Conservation (phyloP, 345 rosid genomes). For the Brassica nigra region DNA sequence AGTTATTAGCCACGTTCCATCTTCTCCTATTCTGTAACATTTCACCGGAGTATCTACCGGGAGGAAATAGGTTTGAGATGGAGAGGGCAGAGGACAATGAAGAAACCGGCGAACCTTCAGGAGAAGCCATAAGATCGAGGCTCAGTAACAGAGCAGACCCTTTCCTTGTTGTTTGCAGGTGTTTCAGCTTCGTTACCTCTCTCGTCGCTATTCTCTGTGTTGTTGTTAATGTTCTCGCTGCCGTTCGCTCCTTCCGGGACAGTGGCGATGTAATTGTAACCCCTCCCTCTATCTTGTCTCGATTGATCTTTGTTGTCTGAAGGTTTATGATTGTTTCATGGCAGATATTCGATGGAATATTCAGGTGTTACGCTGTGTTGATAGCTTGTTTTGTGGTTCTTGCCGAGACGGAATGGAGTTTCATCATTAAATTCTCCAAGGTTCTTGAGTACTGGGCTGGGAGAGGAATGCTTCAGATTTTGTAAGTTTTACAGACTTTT, state of each 20-base stretch:
- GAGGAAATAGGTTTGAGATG: too few species aligned
- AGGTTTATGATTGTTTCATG: not conserved
- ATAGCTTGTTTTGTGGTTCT: slow-evolving; percentile 67
- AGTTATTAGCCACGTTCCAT: not conserved
- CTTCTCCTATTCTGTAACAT: not conserved
- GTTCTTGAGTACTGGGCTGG: slow-evolving; percentile 94
- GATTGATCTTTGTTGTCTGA: slow-evolving; percentile 20
- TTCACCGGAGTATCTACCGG: too few species aligned
- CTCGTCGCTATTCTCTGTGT: slow-evolving; percentile 75
- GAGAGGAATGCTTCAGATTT: slow-evolving; percentile 98
- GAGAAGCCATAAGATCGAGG: slow-evolving; percentile 28
- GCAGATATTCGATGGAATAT: slow-evolving; percentile 88
- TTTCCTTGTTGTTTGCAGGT: slow-evolving; percentile 66
- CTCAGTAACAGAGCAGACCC: slow-evolving; percentile 55
- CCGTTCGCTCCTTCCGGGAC: slow-evolving; percentile 66
- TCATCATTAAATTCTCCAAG: slow-evolving; percentile 69
- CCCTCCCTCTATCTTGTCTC: not conserved
- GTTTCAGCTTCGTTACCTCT: slow-evolving; percentile 71
- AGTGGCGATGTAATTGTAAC: slow-evolving; percentile 67
- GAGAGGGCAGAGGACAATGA: slow-evolving; percentile 35
- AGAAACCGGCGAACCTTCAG: slow-evolving; percentile 17
- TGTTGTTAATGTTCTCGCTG: slow-evolving; percentile 84
- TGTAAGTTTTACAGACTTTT: slow-evolving; percentile 55
- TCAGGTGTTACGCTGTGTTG: slow-evolving; percentile 86
- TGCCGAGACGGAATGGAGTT: slow-evolving; percentile 93